Base-by-base conservation (phyloP, 331 rosid genomes). In the Spiraea crenata region DNA sequence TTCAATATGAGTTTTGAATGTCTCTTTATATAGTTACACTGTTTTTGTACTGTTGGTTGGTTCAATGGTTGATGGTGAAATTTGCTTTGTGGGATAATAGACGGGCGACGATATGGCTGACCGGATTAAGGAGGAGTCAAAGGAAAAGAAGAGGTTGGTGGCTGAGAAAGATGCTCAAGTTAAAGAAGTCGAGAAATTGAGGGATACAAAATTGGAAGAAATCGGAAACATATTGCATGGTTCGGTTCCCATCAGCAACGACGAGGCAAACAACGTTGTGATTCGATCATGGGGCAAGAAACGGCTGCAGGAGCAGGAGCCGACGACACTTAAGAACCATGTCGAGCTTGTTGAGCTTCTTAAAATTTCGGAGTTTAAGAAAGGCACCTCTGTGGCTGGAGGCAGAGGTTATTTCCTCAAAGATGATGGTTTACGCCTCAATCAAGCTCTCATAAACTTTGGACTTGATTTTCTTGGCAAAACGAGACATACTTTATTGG, bases 301-400 rank as follows among this genome's bases (percentile, higher is more conserved):
- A 77, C 79, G 87, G 45, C 38, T 71, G 35, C 58, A 54, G 41
- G 88, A 88, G 75, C 84, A 25, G 31, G 31, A 25, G 31, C 31
- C 31, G 31, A 25, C 92, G 49, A 84, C 78, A 71, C 84, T 90
- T 9, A 93, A 85, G 90, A 90, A 93, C 79, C 96, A 87, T 48
- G 93, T 88, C 31, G 97, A 90, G 63, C 88, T 93, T n/a, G 93
- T 89, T 78, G 92, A 90, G 74, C 90, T 88, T 64, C 96, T 90
- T 37, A 93, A 72, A 38, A 79, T 93, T 71, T 96, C 89, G 1
- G 92, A 93, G 79, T 48, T 62, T 9, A 86, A 81, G 80, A 88
- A 73, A 82, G 96, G 96, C 85, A 70, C 42, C 15, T 16, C 20
- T 14, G 70, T 15, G 42, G 57, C 70, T 15, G 70, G 70, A 14